These are phyloP conservation scores for Barnettozyma vustinii DNA, from an alignment of 805 yeast genomes.

Conservation along the genomic window DNA sequence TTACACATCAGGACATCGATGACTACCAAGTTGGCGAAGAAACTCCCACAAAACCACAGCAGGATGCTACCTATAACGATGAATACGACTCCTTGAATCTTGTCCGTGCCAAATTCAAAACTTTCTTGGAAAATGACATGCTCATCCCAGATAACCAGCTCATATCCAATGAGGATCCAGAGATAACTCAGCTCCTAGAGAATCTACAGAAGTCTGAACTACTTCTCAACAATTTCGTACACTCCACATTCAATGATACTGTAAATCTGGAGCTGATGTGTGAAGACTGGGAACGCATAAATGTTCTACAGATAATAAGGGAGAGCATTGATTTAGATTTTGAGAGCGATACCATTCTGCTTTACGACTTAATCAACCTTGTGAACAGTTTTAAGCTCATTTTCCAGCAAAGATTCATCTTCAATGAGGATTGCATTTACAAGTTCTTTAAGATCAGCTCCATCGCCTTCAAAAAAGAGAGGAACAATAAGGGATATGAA, in stretches of 20 bases:
- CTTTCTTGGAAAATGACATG: slow-evolving; percentile 1
- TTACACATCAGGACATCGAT: slow-evolving; percentile 1
- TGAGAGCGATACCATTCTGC: slow-evolving; percentile 1
- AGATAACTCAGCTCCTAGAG: slow-evolving; percentile 3
- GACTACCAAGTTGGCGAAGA: slow-evolving; percentile 3
- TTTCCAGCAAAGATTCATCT: not conserved
- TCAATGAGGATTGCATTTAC: slow-evolving; percentile 1
- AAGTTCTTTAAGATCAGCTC: slow-evolving; percentile 2
- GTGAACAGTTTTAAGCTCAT: not conserved
- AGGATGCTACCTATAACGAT: not conserved
- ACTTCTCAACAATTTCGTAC: slow-evolving; percentile 11
- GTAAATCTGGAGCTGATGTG: slow-evolving; percentile 4
- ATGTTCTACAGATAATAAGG: slow-evolving; percentile 3
- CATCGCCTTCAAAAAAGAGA: not conserved
- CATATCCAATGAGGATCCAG: not conserved
- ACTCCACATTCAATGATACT: not conserved
- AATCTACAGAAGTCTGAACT: slow-evolving; percentile 13
- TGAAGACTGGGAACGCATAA: slow-evolving; percentile 13
- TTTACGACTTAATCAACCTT: not conserved
- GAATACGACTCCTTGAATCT: not conserved
- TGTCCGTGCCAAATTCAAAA: not conserved
- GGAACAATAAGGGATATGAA: not conserved
- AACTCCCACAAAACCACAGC: slow-evolving; percentile 2
- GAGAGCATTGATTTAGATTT: not conserved
- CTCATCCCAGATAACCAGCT: slow-evolving; percentile 9